Evolutionary conservation across 345 rosid genomes (phyloP), one percentile per base, ranked within the genome.

Genomic region (Acer yangbiense): DNA sequence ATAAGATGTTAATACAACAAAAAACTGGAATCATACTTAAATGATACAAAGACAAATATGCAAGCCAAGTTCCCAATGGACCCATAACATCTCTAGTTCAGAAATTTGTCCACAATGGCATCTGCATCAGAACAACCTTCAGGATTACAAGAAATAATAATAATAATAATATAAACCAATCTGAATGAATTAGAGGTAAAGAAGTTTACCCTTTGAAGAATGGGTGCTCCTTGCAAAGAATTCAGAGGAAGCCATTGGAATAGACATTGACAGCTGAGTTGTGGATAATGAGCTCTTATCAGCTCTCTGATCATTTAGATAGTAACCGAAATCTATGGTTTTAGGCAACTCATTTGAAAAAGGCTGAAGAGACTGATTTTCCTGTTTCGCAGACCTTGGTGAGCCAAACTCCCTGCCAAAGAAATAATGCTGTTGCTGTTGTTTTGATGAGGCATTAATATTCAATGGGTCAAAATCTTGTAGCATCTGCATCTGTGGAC

Each of bases 211-310:
- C 55, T 76, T 76, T 9, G 72, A 75, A 29, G 71, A 75, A 9
- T 65, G 48, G 23, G 9, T 46, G 52, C 65, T 32, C 71, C 50
- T 67, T 62, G 64, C 54, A 39, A 20, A 63, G 65, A 71, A 77
- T 44, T 77, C 76, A 71, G 76, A 25, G 32, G 80, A 55, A 76
- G 74, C 77, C 69, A 77, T 50, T 35, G 84, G 80, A n/a, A 62
- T 68, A 55, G 75, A 70, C 78, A 81, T 81, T 5, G 84, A 81
- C 43, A 77, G 74, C 72, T 81, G 84, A 41, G 80, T 74, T 62
- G 78, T 43, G 52, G 72, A 81, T 5, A 18, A 54, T 18, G 70
- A 52, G 54, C 48, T 69, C 71, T 68, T 68, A 21, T 73, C 57
- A 17, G 75, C 68, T 20, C 68, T 72, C n/a, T 68, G 75, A 67